Base-by-base conservation (phyloP, 495 filamentous ascomycete species). In the Corynascus novoguineensis region DNA sequence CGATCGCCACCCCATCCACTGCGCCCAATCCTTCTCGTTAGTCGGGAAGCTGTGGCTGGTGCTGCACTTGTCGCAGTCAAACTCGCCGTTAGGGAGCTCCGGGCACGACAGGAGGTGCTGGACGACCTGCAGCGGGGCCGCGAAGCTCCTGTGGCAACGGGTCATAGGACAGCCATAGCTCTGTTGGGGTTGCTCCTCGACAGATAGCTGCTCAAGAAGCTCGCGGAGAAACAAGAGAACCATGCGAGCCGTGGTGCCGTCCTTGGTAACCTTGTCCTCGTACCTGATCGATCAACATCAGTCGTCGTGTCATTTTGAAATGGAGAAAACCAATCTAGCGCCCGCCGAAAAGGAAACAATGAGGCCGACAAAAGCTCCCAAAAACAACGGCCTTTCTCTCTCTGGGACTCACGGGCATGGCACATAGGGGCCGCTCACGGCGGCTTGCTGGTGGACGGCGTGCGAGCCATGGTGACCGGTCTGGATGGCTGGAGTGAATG, bases 1-100 rank as follows among this genome's bases (percentile, higher is more conserved):
- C 10, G 54, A 45, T 56, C 57, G 68, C 64, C 64, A 68, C 14
- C 63, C 66, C 2, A 52, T 41, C 65, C 67, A 71, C 12, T 65
- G 58, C 21, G 62, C 57, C 69, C 69, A 71, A 40, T 68, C 69
- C 56, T 71, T 70, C 55, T 71, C 69, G 63, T 61, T 62, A 40
- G 69, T 68, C 27, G 69, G 69, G 34, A 71, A 66, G 47, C 59
- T 41, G 46, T 71, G 69, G 48, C 56, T 66, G 55, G 55, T 50
- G 50, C 49, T 62, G 48, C 69, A 71, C 45, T 66, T 67, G 58
- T 69, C 66, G 60, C 69, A 71, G 53, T 65, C 58, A 28, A 71
- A 71, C 49, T 61, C 57, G 57, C 67, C 65, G 35, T 44, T 64
- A 9, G 59, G 50, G 15, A 71, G 50, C 53, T 68, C 69, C 1